These are phyloP conservation scores for Rhexocercosporidium sp. DNA, from an alignment of 2,329 filamentous ascomycete species.

Conservation along the genomic window DNA sequence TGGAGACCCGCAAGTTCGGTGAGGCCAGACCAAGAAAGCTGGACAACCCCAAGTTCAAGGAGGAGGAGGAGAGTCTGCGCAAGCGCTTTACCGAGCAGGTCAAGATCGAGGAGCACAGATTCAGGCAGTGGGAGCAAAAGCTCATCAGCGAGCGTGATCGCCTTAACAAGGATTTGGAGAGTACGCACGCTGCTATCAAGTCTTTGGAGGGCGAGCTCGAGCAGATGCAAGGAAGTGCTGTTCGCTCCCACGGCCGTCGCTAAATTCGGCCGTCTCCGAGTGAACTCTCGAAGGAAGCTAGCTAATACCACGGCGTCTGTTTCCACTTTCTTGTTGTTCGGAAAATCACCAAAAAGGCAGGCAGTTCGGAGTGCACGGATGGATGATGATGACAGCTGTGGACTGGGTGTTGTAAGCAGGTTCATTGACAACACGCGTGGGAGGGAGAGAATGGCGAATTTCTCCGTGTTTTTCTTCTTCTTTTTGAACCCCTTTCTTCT, in stretches of 20 bases:
- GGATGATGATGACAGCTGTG: constrained; percentile 17
- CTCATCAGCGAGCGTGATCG: constrained; percentile 98
- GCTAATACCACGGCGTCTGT: constrained; percentile 11
- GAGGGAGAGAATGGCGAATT: neutral
- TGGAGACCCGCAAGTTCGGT: constrained; percentile 99
- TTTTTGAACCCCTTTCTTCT: constrained; percentile 22
- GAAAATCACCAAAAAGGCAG: constrained; percentile 15
- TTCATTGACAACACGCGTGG: constrained; percentile 33
- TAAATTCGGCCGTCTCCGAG: constrained; percentile 50
- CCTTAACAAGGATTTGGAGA: constrained; percentile 99
- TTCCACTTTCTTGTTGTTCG: constrained; percentile 11
- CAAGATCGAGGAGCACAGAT: constrained; percentile 99
- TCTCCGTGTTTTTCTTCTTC: constrained; percentile 29
- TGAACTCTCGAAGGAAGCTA: constrained; percentile 1
- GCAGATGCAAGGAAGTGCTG: constrained; percentile 86
- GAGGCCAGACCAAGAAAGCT: constrained; percentile 96
- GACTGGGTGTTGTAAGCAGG: constrained; percentile 36
- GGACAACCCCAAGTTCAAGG: constrained; percentile 99
- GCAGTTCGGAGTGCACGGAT: constrained; percentile 23
- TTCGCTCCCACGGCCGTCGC: constrained; percentile 90
- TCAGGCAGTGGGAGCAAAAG: constrained; percentile 99
- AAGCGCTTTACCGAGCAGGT: constrained; percentile 99
- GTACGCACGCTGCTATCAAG: constrained; percentile 94
- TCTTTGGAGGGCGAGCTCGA: constrained; percentile 92
- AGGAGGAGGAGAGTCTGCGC: constrained; percentile 96